Conservation (phyloP, 768 basidiomycete species). For the Mycena amicta region DNA sequence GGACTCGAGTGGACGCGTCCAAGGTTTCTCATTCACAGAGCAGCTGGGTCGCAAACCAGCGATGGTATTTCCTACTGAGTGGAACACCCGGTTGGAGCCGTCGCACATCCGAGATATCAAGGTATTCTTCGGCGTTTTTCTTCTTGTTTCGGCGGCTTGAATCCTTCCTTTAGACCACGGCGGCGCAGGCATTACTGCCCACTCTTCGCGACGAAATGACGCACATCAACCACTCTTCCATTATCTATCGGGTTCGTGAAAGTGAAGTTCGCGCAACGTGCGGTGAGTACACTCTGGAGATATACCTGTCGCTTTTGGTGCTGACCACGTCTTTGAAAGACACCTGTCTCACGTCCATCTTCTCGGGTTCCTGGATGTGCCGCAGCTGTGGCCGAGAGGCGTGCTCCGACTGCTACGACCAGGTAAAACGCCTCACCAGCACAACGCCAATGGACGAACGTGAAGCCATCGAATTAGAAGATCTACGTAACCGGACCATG, state of each 20-base stretch:
- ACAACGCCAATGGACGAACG: slow-evolving; percentile 49
- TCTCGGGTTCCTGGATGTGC: slow-evolving; percentile 90
- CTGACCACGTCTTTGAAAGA: slow-evolving; percentile 48
- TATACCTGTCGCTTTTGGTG: slow-evolving; percentile 3
- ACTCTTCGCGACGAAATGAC: slow-evolving; percentile 64
- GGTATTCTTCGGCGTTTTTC: slow-evolving; percentile 41
- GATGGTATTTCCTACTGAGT: slow-evolving; percentile 65
- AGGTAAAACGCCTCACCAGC: slow-evolving; percentile 63
- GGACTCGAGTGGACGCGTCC: slow-evolving; percentile 56
- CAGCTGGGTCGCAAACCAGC: slow-evolving; percentile 58
- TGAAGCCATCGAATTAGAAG: slow-evolving; percentile 52
- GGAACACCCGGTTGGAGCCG: slow-evolving; percentile 62
- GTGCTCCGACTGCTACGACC: slow-evolving; percentile 80
- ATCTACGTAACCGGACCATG: slow-evolving; percentile 59
- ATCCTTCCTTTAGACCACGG: slow-evolving; percentile 58
- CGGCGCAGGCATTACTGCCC: slow-evolving; percentile 69
- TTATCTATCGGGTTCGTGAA: slow-evolving; percentile 76
- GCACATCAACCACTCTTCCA: slow-evolving; percentile 56
- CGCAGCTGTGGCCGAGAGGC: slow-evolving; percentile 88
- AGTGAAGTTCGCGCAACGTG: slow-evolving; percentile 85
- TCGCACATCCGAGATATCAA: slow-evolving; percentile 61
- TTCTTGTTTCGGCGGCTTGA: slow-evolving; percentile 11
- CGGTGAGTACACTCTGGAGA: slow-evolving; percentile 50
- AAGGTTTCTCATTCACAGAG: slow-evolving; percentile 72
- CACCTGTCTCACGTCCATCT: slow-evolving; percentile 92